phyloP scores from a whole-genome alignment of 2,329 filamentous ascomycete species.

The Metarhizium rileyi region DNA sequence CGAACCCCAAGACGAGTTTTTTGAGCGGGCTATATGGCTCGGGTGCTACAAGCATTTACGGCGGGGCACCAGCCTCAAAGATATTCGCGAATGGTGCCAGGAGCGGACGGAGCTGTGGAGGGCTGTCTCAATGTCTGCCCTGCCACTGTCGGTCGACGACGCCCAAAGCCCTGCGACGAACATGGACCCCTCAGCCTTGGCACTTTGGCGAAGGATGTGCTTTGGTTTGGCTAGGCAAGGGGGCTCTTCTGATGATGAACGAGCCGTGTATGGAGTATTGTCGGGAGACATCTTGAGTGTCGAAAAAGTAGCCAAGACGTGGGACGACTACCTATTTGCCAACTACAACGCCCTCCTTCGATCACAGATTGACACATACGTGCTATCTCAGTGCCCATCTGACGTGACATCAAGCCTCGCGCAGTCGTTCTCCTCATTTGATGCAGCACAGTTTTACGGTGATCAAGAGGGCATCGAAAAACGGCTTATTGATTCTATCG shows the following conservation, averaged over 20 bases:
- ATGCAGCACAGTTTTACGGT: slow-evolving; percentile 54
- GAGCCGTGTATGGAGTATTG: slow-evolving; percentile 84
- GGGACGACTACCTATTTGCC: slow-evolving; percentile 81
- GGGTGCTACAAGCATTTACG: slow-evolving; percentile 91
- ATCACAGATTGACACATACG: slow-evolving; percentile 66
- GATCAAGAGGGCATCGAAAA: slow-evolving; percentile 42
- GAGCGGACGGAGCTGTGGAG: slow-evolving; percentile 85
- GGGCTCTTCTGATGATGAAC: slow-evolving; percentile 67
- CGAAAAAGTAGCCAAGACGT: slow-evolving; percentile 63
- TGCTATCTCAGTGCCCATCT: slow-evolving; percentile 45
- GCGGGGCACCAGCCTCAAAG: slow-evolving; percentile 63
- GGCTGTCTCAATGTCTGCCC: slow-evolving; percentile 68
- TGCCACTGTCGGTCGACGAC: slow-evolving; percentile 46
- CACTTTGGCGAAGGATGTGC: slow-evolving; percentile 73
- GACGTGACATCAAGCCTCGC: slow-evolving; percentile 43
- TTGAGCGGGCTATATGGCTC: slow-evolving; percentile 84
- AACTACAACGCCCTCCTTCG: slow-evolving; percentile 81
- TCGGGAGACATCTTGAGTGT: slow-evolving; percentile 74
- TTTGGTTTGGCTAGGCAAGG: slow-evolving; percentile 60
- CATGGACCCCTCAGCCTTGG: slow-evolving; percentile 32
- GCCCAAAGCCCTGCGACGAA: slow-evolving; percentile 24
- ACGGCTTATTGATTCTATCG: slow-evolving; percentile 51
- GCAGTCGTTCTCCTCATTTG: slow-evolving; percentile 52
- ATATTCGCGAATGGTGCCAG: slow-evolving; percentile 77
- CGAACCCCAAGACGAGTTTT: slow-evolving; percentile 75